Evolutionary conservation across 2,329 filamentous ascomycete species (phyloP).

Genomic region (Huntiella savannae): DNA sequence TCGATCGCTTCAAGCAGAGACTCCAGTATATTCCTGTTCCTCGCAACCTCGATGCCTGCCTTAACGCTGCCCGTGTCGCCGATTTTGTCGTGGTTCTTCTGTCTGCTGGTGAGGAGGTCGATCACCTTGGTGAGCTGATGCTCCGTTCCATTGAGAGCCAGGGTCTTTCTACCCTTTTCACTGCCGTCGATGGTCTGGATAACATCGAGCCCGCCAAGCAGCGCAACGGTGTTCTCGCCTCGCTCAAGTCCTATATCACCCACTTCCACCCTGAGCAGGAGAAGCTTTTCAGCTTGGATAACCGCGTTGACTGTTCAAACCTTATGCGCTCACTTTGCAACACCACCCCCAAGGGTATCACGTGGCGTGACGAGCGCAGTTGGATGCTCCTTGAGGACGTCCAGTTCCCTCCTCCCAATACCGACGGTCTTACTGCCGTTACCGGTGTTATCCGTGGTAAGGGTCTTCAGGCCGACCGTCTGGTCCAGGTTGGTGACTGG

Average conservation of each 20-base stretch:
- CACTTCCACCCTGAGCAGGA: slow-evolving; percentile 90
- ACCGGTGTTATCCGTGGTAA: slow-evolving; percentile 76
- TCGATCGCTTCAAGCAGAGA: slow-evolving; percentile 91
- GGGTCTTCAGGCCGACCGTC: slow-evolving; percentile 70
- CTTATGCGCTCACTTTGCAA: slow-evolving; percentile 81
- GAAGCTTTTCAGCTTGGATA: slow-evolving; percentile 77
- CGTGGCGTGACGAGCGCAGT: slow-evolving; percentile 85
- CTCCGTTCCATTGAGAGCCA: slow-evolving; percentile 79
- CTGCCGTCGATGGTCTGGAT: slow-evolving; percentile 63
- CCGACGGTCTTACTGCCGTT: slow-evolving; percentile 47
- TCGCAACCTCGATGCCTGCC: slow-evolving; percentile 53
- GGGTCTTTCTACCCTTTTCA: slow-evolving; percentile 82
- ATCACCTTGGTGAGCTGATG: slow-evolving; percentile 66
- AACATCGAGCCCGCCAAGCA: slow-evolving; percentile 64
- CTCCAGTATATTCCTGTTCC: slow-evolving; percentile 64
- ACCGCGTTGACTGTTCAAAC: slow-evolving; percentile 76
- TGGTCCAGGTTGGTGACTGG: slow-evolving; percentile 86
- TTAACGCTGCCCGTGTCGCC: slow-evolving; percentile 73
- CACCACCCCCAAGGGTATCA: slow-evolving; percentile 78
- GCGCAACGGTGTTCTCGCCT: slow-evolving; percentile 54
- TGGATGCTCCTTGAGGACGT: slow-evolving; percentile 87
- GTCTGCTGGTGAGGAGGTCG: slow-evolving; percentile 66
- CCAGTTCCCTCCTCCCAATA: slow-evolving; percentile 44
- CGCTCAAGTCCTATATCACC: slow-evolving; percentile 77
- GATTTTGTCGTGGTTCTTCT: slow-evolving; percentile 83